Percentiles rank a stretch among this genome's conserved stretches.
These are phyloP conservation scores for Cordyceps militaris DNA, from an alignment of 2,329 filamentous ascomycete species.

Conservation along the genomic window DNA sequence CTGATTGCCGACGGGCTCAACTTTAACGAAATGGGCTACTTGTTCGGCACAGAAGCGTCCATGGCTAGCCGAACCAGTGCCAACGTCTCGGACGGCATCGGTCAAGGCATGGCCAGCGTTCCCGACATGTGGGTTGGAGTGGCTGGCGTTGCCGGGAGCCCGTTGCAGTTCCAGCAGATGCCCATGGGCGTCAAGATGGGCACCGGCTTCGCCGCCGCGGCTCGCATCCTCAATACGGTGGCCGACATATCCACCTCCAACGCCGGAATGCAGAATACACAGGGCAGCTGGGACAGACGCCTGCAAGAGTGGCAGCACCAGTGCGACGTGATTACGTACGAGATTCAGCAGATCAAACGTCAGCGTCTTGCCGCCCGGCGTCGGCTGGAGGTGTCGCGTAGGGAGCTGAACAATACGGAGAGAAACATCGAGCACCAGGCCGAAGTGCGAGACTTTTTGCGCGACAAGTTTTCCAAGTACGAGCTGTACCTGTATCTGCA, in stretches of 20 bases:
- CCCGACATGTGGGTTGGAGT: conserved; percentile 10
- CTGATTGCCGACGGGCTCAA: conserved; percentile 2
- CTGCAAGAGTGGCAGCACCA: conserved; percentile 12
- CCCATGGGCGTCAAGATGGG: conserved; percentile 11
- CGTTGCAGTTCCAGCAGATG: conserved; percentile 11
- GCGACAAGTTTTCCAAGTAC: conserved; percentile 11
- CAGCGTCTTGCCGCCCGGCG: conserved; percentile 10
- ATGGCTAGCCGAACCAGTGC: conserved; percentile 9
- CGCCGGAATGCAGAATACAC: neutral
- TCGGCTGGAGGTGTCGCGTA: conserved; percentile 7
- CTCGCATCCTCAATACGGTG: conserved; percentile 8
- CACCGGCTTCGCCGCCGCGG: conserved; percentile 8
- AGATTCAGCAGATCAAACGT: conserved; percentile 14
- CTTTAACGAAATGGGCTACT: conserved; percentile 5
- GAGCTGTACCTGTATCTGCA: conserved; percentile 11
- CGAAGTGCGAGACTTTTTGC: conserved; percentile 7
- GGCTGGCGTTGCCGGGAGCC: neutral
- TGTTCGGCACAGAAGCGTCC: conserved; percentile 4
- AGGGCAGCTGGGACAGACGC: conserved; percentile 10
- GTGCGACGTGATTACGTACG: conserved; percentile 7
- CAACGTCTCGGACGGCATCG: conserved; percentile 2
- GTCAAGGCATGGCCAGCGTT: conserved; percentile 6
- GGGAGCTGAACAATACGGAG: conserved; percentile 11
- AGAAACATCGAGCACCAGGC: conserved; percentile 8
- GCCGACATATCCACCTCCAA: conserved; percentile 7